Evolutionary conservation across 2,329 filamentous ascomycete species (phyloP).

Genomic region (Falciphora oryzae): DNA sequence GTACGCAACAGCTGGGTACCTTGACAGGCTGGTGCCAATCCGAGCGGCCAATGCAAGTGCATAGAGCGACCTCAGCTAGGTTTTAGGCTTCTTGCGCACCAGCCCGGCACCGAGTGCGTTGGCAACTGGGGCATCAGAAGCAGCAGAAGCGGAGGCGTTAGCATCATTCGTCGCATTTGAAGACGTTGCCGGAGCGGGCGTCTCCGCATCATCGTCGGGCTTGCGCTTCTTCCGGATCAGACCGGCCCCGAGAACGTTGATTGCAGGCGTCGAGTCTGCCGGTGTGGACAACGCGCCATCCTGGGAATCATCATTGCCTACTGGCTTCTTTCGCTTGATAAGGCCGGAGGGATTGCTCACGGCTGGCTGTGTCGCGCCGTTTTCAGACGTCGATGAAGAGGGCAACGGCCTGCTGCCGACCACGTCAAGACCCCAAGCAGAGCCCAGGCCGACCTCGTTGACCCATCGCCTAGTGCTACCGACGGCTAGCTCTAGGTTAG

Average conservation of each 20-base stretch:
- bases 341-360: conserved; percentile 45
- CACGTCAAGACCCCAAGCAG: conserved; percentile 46
- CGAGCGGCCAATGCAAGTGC: neutral
- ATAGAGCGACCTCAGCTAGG: neutral
- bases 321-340: conserved; percentile 32
- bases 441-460: conserved; percentile 54
- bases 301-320: conserved; percentile 15
- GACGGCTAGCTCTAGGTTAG: conserved; percentile 54
- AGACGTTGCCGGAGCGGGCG: conserved; percentile 16
- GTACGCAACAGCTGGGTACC: neutral
- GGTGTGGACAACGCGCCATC: neutral
- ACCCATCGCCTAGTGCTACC: conserved; percentile 66
- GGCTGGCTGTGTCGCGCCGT: conserved; percentile 10
- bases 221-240: conserved; percentile 42
- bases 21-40: neutral
- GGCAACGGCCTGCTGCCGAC: conserved; percentile 32
- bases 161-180: neutral
- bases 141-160: neutral
- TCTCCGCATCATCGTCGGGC: neutral
- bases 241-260: conserved; percentile 21
- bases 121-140: conserved; percentile 8
- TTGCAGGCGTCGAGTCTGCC: neutral
- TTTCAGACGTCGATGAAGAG: neutral
- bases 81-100: conserved; percentile 47
- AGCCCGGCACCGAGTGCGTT: conserved; percentile 25